Evolutionary conservation across 2,329 filamentous ascomycete species (phyloP), one percentile per base, ranked within the genome.

Genomic region (Trichoderma sp.): DNA sequence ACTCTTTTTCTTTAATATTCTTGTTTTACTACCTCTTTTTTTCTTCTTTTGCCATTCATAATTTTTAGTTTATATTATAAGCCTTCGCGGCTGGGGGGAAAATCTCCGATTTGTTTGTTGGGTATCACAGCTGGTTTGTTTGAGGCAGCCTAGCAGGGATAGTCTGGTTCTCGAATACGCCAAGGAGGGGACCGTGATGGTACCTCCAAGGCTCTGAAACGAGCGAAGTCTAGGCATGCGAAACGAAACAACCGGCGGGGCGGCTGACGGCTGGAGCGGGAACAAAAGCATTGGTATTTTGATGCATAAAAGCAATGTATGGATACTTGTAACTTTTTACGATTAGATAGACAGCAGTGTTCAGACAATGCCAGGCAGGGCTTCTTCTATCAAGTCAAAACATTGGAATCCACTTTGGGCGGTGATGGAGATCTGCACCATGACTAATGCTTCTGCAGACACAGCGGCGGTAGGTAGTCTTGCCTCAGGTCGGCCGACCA

Each of bases 161-260:
- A 34, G 26, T 30, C 39, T 59, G 65, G 37, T 60, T 68, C 55
- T 60, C 37, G 46, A 52, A 32, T 43, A 30, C 43, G 59, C 59
- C 39, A 61, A 61, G 16, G 39, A 26, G 39, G 18, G 58, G 28
- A 43, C 39, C 24, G 58, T 49, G 37, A 49, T 39, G 34, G 58
- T 11, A 21, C 39, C 34, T 59, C 46, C 64, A 68, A 43, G 46
- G 56, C 43, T 26, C 56, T 68, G 65, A 68, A 68, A 68, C 65
- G 58, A 43, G 52, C 56, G 56, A 54, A 34, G 37, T 26, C 56
- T 39, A 30, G 56, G 49, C 55, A 52, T 39, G 43, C 43, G 65
- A 54, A 68, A 60, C 65, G 56, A 68, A 60, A 68, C 65, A 54
- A 37, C 56, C 54, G 55, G 55, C 56, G 55, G 46, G 39, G 49